These are phyloP conservation scores for Juglanconis oblonga DNA, from an alignment of 2,329 filamentous ascomycete species.

Conservation along the genomic window DNA sequence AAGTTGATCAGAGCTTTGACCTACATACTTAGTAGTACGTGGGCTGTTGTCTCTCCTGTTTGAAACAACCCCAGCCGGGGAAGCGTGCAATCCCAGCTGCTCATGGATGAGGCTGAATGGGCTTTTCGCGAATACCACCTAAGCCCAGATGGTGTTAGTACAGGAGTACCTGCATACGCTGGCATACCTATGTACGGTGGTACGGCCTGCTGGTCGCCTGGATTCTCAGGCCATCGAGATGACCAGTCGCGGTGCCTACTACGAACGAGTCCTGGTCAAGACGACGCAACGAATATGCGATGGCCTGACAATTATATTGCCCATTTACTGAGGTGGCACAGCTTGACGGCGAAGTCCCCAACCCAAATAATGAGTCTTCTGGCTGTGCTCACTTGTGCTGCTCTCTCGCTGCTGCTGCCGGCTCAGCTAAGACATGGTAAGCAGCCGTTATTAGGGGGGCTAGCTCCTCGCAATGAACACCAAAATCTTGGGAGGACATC, in stretches of 20 bases:
- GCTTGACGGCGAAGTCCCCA: not conserved
- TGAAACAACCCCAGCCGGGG: not conserved
- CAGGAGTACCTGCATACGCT: not conserved
- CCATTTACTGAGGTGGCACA: not conserved
- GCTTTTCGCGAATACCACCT: not conserved
- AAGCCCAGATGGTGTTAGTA: not conserved
- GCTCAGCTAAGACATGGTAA: too few relatives aligned
- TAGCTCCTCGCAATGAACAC: too few relatives aligned
- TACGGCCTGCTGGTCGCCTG: too few relatives aligned
- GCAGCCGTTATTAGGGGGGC: too few relatives aligned
- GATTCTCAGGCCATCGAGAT: too few relatives aligned
- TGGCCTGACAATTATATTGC: not conserved
- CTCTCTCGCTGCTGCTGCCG: not conserved
- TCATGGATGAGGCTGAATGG: slow-evolving; percentile 5
- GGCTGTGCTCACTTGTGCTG: not conserved
- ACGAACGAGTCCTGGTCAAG: not conserved
- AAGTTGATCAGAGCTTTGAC: slow-evolving; percentile 1
- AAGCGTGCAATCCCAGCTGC: not conserved
- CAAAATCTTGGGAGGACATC: too few relatives aligned
- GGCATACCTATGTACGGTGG: not conserved
- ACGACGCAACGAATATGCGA: not conserved
- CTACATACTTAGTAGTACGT: not conserved
- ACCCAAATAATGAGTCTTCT: not conserved
- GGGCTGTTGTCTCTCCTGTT: not conserved
- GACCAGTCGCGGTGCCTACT: not conserved